Percentiles rank a stretch among this genome's conserved stretches.
These are phyloP conservation scores for Phylloporus sp. DNA, from an alignment of 768 basidiomycete species.

Conservation along the genomic window DNA sequence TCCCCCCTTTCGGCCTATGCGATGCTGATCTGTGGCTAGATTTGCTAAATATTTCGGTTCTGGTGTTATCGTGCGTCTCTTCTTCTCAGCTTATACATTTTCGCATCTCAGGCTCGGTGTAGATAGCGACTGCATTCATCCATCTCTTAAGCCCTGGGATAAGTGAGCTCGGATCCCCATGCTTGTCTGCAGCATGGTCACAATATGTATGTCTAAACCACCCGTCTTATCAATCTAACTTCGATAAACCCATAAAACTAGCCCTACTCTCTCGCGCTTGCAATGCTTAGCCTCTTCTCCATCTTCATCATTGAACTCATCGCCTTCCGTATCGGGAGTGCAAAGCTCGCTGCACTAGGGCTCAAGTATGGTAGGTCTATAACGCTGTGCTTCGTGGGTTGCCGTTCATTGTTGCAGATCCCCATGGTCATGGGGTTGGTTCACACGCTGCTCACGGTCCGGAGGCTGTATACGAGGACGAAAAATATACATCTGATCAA, in stretches of 20 bases:
- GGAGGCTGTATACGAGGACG: slow-evolving; percentile 34
- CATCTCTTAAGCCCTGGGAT: slow-evolving; percentile 77
- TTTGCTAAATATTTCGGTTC: slow-evolving; percentile 91
- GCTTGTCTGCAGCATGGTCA: slow-evolving; percentile 67
- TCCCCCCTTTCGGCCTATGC: neutral
- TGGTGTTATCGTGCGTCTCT: slow-evolving; percentile 69
- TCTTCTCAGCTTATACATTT: neutral
- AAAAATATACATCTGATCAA: slow-evolving; percentile 22
- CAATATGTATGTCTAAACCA: slow-evolving; percentile 54
- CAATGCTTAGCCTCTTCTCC: slow-evolving; percentile 73
- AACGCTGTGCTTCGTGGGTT: neutral
- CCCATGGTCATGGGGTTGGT: slow-evolving; percentile 61
- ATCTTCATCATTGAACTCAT: slow-evolving; percentile 85
- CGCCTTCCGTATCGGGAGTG: slow-evolving; percentile 83
- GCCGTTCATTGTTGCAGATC: slow-evolving; percentile 37
- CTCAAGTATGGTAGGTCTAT: slow-evolving; percentile 49
- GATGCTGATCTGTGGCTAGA: slow-evolving; percentile 33
- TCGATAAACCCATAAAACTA: slow-evolving; percentile 27
- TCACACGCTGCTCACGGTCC: slow-evolving; percentile 70
- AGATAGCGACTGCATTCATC: slow-evolving; percentile 90
- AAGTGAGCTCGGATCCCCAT: slow-evolving; percentile 63
- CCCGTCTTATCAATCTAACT: neutral
- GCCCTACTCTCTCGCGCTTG: slow-evolving; percentile 81
- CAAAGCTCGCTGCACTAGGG: slow-evolving; percentile 65
- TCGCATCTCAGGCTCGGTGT: slow-evolving; percentile 6